Evolutionary conservation across 1,284 basidiomycete genomes (phyloP).

Genomic region (Puccinia polysora): DNA sequence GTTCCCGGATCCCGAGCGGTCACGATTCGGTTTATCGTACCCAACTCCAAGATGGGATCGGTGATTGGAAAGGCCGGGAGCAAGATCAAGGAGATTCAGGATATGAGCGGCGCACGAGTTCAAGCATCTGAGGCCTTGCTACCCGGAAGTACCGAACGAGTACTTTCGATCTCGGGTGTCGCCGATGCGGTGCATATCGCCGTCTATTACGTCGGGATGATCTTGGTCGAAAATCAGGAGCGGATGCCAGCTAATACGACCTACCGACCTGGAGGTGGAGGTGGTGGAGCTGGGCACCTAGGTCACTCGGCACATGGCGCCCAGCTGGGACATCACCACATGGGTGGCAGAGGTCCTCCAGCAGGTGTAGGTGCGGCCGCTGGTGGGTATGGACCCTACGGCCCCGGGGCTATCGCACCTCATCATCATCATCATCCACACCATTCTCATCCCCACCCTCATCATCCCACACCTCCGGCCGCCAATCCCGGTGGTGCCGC

Average conservation of each 20-base stretch:
- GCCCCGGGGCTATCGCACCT: slow-evolving; percentile 51
- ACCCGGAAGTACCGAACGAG: slow-evolving; percentile 97
- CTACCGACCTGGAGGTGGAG: slow-evolving; percentile 54
- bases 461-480: slow-evolving; percentile 55
- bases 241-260: slow-evolving; percentile 64
- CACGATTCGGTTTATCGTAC: slow-evolving; percentile 99
- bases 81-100: slow-evolving; percentile 99
- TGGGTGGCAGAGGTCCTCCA: slow-evolving; percentile 30
- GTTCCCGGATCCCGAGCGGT: slow-evolving; percentile 95
- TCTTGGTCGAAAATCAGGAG: slow-evolving; percentile 90
- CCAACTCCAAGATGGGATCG: slow-evolving; percentile 98
- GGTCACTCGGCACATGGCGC: slow-evolving; percentile 37
- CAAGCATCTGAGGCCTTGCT: slow-evolving; percentile 98
- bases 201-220: slow-evolving; percentile 96
- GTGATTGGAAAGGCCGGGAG: slow-evolving; percentile 96
- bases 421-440: slow-evolving; percentile 32
- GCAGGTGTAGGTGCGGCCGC: slow-evolving; percentile 10
- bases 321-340: slow-evolving; percentile 49
- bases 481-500: slow-evolving; percentile 48
- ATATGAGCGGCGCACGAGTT: slow-evolving; percentile 89
- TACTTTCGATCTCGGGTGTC: slow-evolving; percentile 93
- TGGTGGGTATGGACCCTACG: slow-evolving; percentile 44
- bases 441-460: slow-evolving; percentile 46
- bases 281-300: slow-evolving; percentile 47
- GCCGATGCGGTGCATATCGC: slow-evolving; percentile 99